These are phyloP conservation scores for Eucalyptus marginata DNA, from an alignment of 345 rosid genomes.

Conservation along the genomic window DNA sequence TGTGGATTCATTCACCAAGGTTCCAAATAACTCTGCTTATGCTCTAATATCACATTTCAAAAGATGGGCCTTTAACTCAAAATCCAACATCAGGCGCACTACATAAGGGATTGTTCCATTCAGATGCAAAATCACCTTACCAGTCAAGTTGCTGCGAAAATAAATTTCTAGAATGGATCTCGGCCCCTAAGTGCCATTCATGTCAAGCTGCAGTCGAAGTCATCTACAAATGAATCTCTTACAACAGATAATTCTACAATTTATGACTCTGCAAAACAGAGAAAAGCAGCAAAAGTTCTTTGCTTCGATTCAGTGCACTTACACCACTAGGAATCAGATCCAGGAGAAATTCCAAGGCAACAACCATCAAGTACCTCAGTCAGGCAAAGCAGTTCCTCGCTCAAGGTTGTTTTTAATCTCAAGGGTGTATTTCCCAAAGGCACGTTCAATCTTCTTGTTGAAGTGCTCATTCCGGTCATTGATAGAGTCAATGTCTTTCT, in stretches of 20 bases:
- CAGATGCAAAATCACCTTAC: neutral
- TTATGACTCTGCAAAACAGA: neutral
- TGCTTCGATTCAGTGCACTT: neutral
- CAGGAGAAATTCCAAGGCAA: neutral
- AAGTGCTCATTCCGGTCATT: constrained; percentile 98
- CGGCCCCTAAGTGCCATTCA: neutral
- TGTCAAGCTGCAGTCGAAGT: neutral
- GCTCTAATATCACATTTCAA: neutral
- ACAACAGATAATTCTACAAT: neutral
- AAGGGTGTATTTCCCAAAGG: constrained; percentile 89
- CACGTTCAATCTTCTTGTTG: constrained; percentile 97
- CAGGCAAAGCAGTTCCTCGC: constrained; percentile 97
- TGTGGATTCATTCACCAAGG: neutral
- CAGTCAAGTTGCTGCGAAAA: neutral
- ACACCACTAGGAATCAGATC: neutral
- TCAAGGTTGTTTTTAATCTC: constrained; percentile 98
- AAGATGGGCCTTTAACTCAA: neutral
- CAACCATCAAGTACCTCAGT: constrained; percentile 30
- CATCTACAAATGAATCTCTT: neutral
- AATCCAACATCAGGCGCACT: neutral
- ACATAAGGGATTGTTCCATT: neutral
- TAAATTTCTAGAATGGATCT: neutral
- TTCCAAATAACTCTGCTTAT: neutral
- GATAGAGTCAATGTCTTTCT: constrained; percentile 94
- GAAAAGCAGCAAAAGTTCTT: neutral